Conservation (phyloP, 2,329 filamentous ascomycete genomes). For the Neofusicoccum sp. region DNA sequence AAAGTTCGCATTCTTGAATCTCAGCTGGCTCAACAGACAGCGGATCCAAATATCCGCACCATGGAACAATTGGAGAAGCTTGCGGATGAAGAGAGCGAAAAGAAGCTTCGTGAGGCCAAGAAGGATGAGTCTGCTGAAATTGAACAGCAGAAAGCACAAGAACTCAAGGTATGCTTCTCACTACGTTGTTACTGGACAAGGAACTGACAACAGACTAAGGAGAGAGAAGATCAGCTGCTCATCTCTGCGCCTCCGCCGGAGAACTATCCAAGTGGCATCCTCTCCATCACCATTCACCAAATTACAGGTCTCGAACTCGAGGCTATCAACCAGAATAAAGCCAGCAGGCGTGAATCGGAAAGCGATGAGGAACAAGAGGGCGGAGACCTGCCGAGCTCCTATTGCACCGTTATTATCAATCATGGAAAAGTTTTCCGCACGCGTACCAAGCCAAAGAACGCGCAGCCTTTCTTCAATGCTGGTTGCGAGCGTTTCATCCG, state of each 20-base stretch:
- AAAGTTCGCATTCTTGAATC: slow-evolving; percentile 63
- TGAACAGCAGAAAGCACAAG: slow-evolving; percentile 66
- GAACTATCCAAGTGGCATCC: slow-evolving; percentile 63
- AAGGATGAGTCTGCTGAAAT: slow-evolving; percentile 61
- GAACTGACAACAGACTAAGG: slow-evolving; percentile 20
- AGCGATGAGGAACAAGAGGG: slow-evolving; percentile 61
- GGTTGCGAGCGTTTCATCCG: slow-evolving; percentile 70
- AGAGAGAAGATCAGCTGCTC: slow-evolving; percentile 59
- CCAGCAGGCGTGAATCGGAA: slow-evolving; percentile 48
- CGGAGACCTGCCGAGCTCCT: slow-evolving; percentile 66
- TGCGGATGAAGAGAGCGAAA: slow-evolving; percentile 53
- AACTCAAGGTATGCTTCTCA: slow-evolving; percentile 52
- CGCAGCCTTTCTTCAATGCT: slow-evolving; percentile 76
- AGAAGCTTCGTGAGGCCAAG: slow-evolving; percentile 65
- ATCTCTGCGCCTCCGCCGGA: slow-evolving; percentile 64
- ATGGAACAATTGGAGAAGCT: slow-evolving; percentile 60
- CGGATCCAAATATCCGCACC: slow-evolving; percentile 57
- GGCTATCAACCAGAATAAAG: slow-evolving; percentile 54
- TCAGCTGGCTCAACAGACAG: slow-evolving; percentile 61
- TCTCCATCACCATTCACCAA: slow-evolving; percentile 70
- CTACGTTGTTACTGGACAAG: background rate
- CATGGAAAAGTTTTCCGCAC: slow-evolving; percentile 69
- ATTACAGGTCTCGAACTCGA: slow-evolving; percentile 67
- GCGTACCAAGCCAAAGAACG: slow-evolving; percentile 73
- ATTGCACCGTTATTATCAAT: slow-evolving; percentile 72